Evolutionary conservation across 345 rosid species (phyloP).

Genomic region (Melaleuca alternifolia): DNA sequence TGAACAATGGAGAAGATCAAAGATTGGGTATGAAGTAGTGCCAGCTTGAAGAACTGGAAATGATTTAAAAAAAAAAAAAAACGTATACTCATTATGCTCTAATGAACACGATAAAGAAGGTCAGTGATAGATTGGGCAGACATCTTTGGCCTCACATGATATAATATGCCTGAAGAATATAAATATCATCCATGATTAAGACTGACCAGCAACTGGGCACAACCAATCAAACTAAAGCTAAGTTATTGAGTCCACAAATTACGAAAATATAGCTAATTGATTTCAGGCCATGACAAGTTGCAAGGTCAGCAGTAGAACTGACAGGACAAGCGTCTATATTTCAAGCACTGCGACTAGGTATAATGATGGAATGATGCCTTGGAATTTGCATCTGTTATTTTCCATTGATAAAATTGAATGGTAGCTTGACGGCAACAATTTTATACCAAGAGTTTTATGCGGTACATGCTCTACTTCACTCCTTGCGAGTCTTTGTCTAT

Average conservation of each 20-base stretch:
- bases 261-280: neutral
- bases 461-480: neutral
- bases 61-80: neutral
- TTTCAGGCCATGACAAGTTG: neutral
- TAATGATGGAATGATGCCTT: neutral
- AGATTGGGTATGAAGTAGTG: neutral
- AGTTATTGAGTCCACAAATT: neutral
- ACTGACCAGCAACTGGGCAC: neutral
- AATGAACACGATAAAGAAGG: neutral
- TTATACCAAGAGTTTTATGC: neutral
- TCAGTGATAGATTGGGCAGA: neutral
- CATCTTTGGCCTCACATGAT: neutral
- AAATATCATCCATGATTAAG: neutral
- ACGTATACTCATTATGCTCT: neutral
- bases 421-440: neutral
- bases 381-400: neutral
- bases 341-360: neutral
- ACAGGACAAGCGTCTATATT: neutral
- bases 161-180: neutral
- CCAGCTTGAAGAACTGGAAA: neutral
- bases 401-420: neutral
- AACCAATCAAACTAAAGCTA: neutral
- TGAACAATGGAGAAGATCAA: neutral
- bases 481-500: neutral
- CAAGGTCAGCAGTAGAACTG: neutral